Conservation (phyloP, 306 rosid species). For the Glycine latifolia region DNA sequence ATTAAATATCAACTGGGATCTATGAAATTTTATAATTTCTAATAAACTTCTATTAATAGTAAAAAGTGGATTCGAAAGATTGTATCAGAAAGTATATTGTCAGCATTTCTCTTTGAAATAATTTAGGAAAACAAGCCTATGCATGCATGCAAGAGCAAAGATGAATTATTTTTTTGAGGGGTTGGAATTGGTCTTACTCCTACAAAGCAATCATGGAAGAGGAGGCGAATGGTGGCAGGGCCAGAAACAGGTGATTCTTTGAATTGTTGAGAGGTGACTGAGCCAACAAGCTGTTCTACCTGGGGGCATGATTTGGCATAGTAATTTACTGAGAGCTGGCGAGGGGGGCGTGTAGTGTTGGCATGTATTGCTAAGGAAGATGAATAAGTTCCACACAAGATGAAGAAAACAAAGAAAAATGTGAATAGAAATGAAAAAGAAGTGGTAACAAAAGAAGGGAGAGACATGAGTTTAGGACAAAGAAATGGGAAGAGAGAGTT, state of each 20-base stretch:
- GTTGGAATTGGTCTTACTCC: constrained; percentile 58
- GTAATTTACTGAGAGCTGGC: constrained; percentile 67
- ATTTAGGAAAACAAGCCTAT: constrained; percentile 11
- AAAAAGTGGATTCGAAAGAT: too few species aligned
- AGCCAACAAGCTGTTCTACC: constrained; percentile 70
- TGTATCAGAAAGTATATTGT: too few species aligned
- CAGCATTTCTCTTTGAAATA: not conserved
- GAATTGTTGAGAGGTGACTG: constrained; percentile 82
- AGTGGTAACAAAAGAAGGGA: constrained; percentile 43
- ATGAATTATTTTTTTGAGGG: too few species aligned
- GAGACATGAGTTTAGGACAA: constrained; percentile 66
- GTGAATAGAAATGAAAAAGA: constrained; percentile 47
- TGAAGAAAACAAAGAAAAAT: constrained; percentile 52
- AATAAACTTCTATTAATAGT: too few species aligned
- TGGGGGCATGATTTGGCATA: constrained; percentile 86
- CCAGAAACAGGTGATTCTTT: constrained; percentile 63
- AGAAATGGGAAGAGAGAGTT: constrained; percentile 39
- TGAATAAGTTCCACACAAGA: constrained; percentile 42
- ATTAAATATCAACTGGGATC: not conserved
- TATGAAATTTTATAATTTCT: not conserved
- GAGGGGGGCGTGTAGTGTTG: constrained; percentile 43
- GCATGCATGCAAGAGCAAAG: constrained; percentile 41
- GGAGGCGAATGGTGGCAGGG: too few species aligned
- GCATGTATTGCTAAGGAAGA: constrained; percentile 40
- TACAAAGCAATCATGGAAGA: constrained; percentile 39